Evolutionary conservation across 164 flowering plant genomes (phyloP).

Genomic region (Kalanchoe fedtschenkoi): DNA sequence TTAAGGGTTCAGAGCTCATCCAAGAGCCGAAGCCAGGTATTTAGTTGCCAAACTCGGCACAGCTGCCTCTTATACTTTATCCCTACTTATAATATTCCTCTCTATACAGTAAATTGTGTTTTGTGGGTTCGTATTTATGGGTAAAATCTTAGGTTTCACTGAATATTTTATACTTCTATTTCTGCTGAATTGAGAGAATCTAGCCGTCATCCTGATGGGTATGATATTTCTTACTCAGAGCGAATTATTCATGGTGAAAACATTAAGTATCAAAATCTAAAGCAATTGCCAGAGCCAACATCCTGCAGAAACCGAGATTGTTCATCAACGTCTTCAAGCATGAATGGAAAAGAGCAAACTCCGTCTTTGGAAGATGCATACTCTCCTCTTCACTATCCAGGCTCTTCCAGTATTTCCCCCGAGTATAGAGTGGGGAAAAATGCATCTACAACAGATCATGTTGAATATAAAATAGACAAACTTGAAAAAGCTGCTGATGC

Average conservation of each 20-base stretch:
- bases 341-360: conserved; percentile 44
- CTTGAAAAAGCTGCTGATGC: conserved; percentile 62
- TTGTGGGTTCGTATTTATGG: neutral
- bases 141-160: neutral
- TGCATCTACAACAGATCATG: conserved; percentile 37
- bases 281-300: conserved; percentile 43
- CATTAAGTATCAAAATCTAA: conserved; percentile 32
- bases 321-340: conserved; percentile 58
- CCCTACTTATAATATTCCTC: neutral
- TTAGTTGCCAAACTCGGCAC: neutral
- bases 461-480: conserved; percentile 59
- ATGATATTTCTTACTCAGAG: neutral
- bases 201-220: neutral
- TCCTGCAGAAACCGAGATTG: conserved; percentile 59
- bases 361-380: conserved; percentile 54
- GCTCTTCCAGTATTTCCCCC: conserved; percentile 48
- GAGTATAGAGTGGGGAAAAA: conserved; percentile 38
- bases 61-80: neutral
- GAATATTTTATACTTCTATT: conserved; percentile 20
- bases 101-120: neutral
- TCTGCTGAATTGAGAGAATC: conserved; percentile 11
- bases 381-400: conserved; percentile 42
- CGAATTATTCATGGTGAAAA: conserved; percentile 24
- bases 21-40: conserved; percentile 68
- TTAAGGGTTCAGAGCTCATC: conserved; percentile 90